These are phyloP conservation scores for Lodderomyces metapsilosis DNA, from an alignment of 1,139 yeast genomes.

Conservation along the genomic window DNA sequence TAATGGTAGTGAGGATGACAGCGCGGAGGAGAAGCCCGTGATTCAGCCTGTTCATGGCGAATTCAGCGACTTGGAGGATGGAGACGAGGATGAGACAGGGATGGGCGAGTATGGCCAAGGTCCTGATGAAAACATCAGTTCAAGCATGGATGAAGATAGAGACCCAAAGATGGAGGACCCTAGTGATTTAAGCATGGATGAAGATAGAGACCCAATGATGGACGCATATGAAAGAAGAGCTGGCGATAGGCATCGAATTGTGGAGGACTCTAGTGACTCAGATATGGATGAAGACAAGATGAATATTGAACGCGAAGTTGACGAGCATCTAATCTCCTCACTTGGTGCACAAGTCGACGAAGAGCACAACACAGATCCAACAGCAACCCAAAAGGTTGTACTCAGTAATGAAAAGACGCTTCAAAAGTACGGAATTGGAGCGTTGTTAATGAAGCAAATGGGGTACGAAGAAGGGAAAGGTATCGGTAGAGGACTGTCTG, in stretches of 20 bases:
- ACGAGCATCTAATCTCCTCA: too few species aligned
- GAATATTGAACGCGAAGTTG: too few species aligned
- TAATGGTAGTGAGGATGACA: background rate
- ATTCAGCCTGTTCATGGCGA: conserved; percentile 19
- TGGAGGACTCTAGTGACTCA: background rate
- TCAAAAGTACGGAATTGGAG: conserved; percentile 77
- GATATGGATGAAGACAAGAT: background rate
- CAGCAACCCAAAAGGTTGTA: background rate
- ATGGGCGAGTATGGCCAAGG: background rate
- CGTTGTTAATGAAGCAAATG: conserved; percentile 74
- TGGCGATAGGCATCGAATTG: too few species aligned
- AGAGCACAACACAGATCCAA: background rate
- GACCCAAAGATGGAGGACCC: background rate
- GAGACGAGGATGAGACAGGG: conserved; percentile 6
- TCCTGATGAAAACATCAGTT: background rate
- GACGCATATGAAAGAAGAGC: too few species aligned
- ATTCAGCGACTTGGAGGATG: conserved; percentile 23
- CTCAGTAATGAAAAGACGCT: too few species aligned
- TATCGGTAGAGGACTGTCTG: conserved; percentile 67
- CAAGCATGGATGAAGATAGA: background rate
- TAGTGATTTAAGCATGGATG: background rate
- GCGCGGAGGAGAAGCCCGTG: background rate
- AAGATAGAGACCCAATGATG: background rate
- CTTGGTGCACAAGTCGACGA: too few species aligned
- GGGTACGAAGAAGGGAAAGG: conserved; percentile 87